Evolutionary conservation across 2,329 filamentous ascomycete species (phyloP).

Genomic region (Penicillium sp.): DNA sequence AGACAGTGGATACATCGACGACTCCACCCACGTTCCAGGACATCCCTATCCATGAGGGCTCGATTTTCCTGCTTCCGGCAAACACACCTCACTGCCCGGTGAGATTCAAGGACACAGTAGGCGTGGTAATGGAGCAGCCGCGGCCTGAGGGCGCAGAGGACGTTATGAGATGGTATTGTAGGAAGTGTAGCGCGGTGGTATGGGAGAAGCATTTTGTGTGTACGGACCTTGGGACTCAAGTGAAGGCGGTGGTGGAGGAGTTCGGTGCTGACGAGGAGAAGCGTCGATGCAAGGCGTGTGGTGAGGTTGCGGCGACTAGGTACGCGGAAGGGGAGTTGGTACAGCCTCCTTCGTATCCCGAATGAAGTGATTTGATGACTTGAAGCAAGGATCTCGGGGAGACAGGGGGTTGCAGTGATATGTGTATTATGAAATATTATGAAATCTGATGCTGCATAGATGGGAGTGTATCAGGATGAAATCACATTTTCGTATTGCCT

Average conservation of each 20-base stretch:
- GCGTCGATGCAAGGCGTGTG: conserved; percentile 73
- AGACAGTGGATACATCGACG: conserved; percentile 66
- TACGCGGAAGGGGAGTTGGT: conserved; percentile 40
- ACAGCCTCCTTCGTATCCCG: conserved; percentile 39
- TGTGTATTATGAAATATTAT: neutral
- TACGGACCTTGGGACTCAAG: conserved; percentile 85
- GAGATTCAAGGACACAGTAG: conserved; percentile 88
- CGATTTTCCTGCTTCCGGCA: conserved; percentile 87
- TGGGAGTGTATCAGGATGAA: conserved; percentile 7
- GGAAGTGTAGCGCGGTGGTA: conserved; percentile 63
- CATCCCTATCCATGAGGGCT: conserved; percentile 83
- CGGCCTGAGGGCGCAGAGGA: conserved; percentile 67
- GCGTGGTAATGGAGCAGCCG: conserved; percentile 83
- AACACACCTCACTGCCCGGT: conserved; percentile 97
- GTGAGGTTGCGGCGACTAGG: conserved; percentile 60
- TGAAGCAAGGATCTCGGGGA: conserved; percentile 1
- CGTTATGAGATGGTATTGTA: conserved; percentile 86
- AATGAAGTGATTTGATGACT: conserved; percentile 16
- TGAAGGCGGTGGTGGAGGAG: conserved; percentile 80
- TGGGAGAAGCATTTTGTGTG: conserved; percentile 85
- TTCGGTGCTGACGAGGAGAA: conserved; percentile 67
- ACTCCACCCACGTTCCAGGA: conserved; percentile 63
- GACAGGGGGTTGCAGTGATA: neutral
- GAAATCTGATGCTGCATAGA: neutral
- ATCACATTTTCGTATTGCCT: neutral